Base-by-base conservation (phyloP, 1,284 basidiomycete species). In the Paramarasmius palmivorus region DNA sequence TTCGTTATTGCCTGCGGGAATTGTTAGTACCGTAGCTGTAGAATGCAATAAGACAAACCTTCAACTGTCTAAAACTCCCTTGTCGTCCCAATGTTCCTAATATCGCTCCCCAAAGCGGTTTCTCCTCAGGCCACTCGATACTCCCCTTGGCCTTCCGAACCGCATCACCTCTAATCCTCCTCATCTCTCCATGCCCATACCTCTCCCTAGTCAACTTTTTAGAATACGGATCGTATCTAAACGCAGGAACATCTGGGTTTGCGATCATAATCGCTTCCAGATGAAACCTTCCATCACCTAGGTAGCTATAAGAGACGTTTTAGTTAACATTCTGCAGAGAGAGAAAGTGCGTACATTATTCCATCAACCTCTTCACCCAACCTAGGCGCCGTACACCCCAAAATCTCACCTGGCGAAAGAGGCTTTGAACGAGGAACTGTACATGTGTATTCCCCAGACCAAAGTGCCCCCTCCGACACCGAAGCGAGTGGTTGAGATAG, bases 241-340 rank as follows among this genome's bases (percentile, higher is more conserved):
- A 99, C 0, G 97, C 95, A 10, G 96, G 94, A 20, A 98, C 83
- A n/a, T 81, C 73, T 0, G 97, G 97, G 69, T 99, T 99, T 26
- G 94, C 94, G 57, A 99, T 98, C 97, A 99, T 99, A 68, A 98
- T 95, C 12, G 92, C 92, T 71, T 99, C 97, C 15, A 99, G 82
- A 67, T 99, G 97, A 75, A 99, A 99, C 12, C 97, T 87, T 17
- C 97, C 97, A 65, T 99, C 97, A 20, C 97, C 97, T 26, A 99
- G 83, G 69, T 99, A 99, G 63, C 93, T 95, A 63, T 17, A 49
- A n/a, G 40, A 29, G 49, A 26, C 52, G 44, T 40, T 44, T 53
- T 26, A 49, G 37, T 36, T 22, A 41, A 35, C 25, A 32, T 45
- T 49, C 6, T 47, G 25, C n/a, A 34, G 50, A 36, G 34, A 54